phyloP scores from a whole-genome alignment of 169 alveolate genomes.

The Plasmodium coatneyi region DNA sequence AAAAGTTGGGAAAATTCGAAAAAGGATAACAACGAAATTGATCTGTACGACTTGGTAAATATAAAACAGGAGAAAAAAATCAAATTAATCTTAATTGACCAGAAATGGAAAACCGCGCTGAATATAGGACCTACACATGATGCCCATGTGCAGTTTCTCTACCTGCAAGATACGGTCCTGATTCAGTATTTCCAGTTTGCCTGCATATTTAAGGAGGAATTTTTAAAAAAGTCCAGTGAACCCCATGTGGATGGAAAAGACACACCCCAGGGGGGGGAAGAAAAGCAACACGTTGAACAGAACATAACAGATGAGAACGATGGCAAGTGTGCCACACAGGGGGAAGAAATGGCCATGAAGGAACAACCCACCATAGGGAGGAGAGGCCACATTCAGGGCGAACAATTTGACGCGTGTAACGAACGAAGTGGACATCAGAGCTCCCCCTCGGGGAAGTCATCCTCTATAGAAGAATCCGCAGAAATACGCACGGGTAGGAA shows the following conservation, averaged over 20 bases:
- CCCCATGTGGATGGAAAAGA: not conserved
- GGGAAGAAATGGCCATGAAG: not conserved
- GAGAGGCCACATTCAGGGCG: not conserved
- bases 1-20: not conserved
- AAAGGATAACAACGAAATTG: slow-evolving; percentile 3
- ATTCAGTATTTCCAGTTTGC: slow-evolving; percentile 62
- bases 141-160: slow-evolving; percentile 23
- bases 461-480: not conserved
- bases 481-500: not conserved
- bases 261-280: not conserved
- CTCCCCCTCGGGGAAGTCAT: not conserved
- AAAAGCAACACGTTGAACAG: not conserved
- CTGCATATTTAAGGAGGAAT: slow-evolving; percentile 13
- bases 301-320: not conserved
- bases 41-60: slow-evolving; percentile 48
- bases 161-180: slow-evolving; percentile 52
- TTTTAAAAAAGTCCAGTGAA: not conserved
- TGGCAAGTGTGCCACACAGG: not conserved
- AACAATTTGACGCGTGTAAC: not conserved
- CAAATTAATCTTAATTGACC: slow-evolving; percentile 37
- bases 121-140: slow-evolving; percentile 3
- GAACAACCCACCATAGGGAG: not conserved
- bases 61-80: slow-evolving; percentile 55
- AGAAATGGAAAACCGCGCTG: slow-evolving; percentile 39
- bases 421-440: not conserved